Conservation (phyloP, 1,284 basidiomycete species). For the Cystobasidium sp. region DNA sequence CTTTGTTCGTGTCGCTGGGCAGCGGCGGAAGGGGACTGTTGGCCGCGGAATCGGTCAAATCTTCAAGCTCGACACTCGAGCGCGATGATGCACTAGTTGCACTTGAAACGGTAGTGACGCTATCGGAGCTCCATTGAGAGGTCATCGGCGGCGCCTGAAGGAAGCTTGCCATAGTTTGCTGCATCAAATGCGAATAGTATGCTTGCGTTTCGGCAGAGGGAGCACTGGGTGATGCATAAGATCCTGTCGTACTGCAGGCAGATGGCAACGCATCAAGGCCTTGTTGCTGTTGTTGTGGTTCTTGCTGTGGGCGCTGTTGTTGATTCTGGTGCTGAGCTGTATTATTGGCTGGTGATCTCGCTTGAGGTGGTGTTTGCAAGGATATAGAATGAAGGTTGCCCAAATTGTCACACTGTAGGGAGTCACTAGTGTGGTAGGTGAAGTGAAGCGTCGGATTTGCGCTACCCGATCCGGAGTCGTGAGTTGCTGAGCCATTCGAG, state of each 20-base stretch:
- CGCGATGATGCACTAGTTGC: conserved; percentile 5
- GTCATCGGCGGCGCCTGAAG: conserved; percentile 10
- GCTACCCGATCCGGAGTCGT: neutral
- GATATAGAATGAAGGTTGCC: neutral
- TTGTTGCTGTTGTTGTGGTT: neutral
- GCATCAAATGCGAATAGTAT: neutral
- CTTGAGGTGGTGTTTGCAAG: neutral
- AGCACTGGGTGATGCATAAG: neutral
- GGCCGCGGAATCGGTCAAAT: neutral
- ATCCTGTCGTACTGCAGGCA: neutral
- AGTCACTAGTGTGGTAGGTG: neutral
- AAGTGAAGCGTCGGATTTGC: conserved; percentile 1
- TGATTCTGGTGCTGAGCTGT: neutral
- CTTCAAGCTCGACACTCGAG: conserved; percentile 3
- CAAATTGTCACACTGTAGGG: neutral
- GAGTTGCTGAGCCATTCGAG: neutral
- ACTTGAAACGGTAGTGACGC: neutral
- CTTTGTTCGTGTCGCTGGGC: neutral
- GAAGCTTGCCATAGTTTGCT: conserved; percentile 11
- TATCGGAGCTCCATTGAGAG: neutral
- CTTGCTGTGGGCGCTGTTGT: neutral
- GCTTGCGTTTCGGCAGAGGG: neutral
- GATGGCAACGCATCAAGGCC: neutral
- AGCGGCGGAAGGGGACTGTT: neutral
- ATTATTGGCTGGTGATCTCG: neutral